phyloP scores from a whole-genome alignment of 176 grass and related monocot species.

The Triticum urartu region DNA sequence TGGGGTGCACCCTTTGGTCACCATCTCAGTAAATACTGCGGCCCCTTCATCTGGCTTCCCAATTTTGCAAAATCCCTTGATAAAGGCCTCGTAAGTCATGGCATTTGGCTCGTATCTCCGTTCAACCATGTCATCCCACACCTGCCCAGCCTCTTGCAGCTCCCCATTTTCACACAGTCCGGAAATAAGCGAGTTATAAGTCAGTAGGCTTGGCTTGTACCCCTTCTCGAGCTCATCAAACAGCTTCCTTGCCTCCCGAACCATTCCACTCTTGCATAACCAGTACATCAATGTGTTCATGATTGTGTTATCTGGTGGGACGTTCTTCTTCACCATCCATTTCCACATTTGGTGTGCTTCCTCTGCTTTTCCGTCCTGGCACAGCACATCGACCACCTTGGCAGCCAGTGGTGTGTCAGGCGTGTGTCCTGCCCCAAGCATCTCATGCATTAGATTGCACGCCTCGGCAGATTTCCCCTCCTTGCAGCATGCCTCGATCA shows the following conservation, averaged over 20 bases:
- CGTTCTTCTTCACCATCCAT: constrained; percentile 62
- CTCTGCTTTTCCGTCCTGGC: constrained; percentile 54
- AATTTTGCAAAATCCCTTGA: constrained; percentile 71
- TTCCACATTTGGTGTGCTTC: constrained; percentile 60
- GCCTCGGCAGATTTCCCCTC: constrained; percentile 52
- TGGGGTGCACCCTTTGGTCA: constrained; percentile 45
- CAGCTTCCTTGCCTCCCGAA: constrained; percentile 56
- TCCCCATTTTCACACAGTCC: constrained; percentile 73
- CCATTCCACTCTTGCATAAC: constrained; percentile 66
- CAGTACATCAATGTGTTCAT: constrained; percentile 61
- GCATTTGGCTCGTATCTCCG: constrained; percentile 57
- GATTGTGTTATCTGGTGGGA: constrained; percentile 59
- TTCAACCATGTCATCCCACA: constrained; percentile 85
- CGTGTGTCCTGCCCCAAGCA: constrained; percentile 51
- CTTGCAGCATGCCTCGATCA: constrained; percentile 65
- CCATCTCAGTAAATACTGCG: constrained; percentile 58
- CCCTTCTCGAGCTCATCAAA: constrained; percentile 64
- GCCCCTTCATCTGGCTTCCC: constrained; percentile 53
- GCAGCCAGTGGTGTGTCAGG: constrained; percentile 43
- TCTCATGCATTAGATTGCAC: constrained; percentile 45
- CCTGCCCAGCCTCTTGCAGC: constrained; percentile 52
- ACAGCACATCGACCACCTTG: constrained; percentile 70
- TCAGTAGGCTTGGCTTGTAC: constrained; percentile 51
- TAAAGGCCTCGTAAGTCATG: constrained; percentile 64
- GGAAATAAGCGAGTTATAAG: constrained; percentile 69